A percentile compares a stretch with the other conserved stretches of the same genome.
Evolutionary conservation across 805 yeast genomes (phyloP).

Genomic region (Saturnispora saitoi): DNA sequence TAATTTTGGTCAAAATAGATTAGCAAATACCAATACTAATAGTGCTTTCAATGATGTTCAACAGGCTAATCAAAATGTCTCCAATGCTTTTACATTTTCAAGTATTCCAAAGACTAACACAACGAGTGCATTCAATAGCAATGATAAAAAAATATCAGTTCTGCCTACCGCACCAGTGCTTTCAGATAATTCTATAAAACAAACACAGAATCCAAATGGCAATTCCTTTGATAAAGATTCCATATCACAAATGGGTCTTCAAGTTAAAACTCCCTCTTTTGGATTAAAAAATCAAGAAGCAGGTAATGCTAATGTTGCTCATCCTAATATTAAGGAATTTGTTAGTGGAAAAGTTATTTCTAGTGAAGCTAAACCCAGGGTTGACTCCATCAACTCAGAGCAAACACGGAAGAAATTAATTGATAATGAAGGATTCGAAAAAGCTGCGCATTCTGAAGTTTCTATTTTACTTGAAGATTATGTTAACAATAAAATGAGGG

Average conservation of each 20-base stretch:
- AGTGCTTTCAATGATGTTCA: not conserved
- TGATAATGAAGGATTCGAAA: constrained; percentile 23
- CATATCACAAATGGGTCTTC: not conserved
- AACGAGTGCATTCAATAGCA: not conserved
- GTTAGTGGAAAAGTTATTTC: not conserved
- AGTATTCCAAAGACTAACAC: not conserved
- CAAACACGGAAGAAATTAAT: constrained; percentile 17
- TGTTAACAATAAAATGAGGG: constrained; percentile 23
- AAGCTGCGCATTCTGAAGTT: constrained; percentile 25
- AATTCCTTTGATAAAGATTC: not conserved
- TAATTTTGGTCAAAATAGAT: not conserved
- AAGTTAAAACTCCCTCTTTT: not conserved
- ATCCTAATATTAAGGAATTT: not conserved
- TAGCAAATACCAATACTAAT: not conserved
- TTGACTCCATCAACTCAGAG: not conserved
- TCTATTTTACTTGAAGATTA: constrained; percentile 19
- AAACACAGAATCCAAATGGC: not conserved
- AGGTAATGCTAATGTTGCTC: not conserved
- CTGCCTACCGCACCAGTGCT: not conserved
- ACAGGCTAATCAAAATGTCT: not conserved
- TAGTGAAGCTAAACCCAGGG: not conserved
- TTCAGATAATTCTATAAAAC: not conserved
- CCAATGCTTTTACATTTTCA: not conserved
- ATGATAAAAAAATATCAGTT: too few species aligned
- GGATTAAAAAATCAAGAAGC: not conserved